A percentile compares a stretch with the other conserved stretches of the same genome.
Conservation (phyloP, 2,329 filamentous ascomycete genomes). For the Colletotrichum sp. region DNA sequence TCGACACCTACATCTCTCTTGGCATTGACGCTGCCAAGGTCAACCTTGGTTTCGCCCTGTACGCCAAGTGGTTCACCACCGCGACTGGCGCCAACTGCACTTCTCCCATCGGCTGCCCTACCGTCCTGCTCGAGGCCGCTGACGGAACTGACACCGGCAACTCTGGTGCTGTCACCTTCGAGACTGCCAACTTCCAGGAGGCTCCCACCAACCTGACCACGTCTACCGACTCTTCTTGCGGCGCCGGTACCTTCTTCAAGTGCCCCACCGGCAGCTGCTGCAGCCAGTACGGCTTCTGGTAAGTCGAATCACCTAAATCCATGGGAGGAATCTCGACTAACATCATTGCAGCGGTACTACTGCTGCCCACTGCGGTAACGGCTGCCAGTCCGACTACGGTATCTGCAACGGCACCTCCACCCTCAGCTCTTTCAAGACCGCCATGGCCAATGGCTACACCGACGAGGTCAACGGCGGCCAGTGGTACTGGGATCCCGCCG, state of each 20-base stretch:
- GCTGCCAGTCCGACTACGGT: slow-evolving; percentile 15
- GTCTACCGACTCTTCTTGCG: background rate
- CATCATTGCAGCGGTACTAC: background rate
- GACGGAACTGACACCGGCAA: slow-evolving; percentile 63
- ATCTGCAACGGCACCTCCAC: slow-evolving; percentile 17
- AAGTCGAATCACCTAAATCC: background rate
- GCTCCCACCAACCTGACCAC: slow-evolving; percentile 13
- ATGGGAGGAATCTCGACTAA: background rate
- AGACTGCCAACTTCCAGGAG: slow-evolving; percentile 32
- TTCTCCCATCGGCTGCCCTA: slow-evolving; percentile 61
- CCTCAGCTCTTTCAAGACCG: slow-evolving; percentile 42
- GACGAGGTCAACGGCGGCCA: slow-evolving; percentile 56
- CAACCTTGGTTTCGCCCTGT: slow-evolving; percentile 72
- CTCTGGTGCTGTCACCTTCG: slow-evolving; percentile 45
- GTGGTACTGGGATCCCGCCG: slow-evolving; percentile 56
- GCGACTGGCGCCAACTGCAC: slow-evolving; percentile 50
- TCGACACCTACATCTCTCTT: slow-evolving; percentile 64
- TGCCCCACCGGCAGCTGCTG: slow-evolving; percentile 12
- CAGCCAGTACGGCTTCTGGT: slow-evolving; percentile 18
- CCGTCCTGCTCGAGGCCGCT: slow-evolving; percentile 63
- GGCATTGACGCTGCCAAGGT: slow-evolving; percentile 61
- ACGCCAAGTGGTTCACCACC: slow-evolving; percentile 70
- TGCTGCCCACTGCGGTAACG: slow-evolving; percentile 8
- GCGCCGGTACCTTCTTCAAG: slow-evolving; percentile 12
- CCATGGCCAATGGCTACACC: slow-evolving; percentile 42